These are phyloP conservation scores for Fusarium nelsonii DNA, from an alignment of 2,329 filamentous ascomycete species.

Conservation along the genomic window DNA sequence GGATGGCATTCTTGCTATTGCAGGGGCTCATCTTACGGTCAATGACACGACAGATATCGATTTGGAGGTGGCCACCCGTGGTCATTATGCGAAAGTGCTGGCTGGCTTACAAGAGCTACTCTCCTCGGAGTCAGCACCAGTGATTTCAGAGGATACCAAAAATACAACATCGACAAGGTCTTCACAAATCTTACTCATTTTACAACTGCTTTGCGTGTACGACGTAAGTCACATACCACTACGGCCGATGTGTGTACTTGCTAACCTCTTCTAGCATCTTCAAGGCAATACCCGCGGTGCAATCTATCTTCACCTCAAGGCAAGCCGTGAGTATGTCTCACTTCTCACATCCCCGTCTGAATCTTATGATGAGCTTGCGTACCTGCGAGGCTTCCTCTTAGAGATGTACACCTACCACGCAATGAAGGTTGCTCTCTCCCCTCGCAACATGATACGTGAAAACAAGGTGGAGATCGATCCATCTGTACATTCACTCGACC, in stretches of 20 bases:
- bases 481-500: background rate
- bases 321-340: background rate
- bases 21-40: slow-evolving; percentile 1
- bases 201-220: slow-evolving; percentile 13
- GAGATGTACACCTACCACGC: slow-evolving; percentile 15
- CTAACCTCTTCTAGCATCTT: background rate
- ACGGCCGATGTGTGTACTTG: rapidly evolving
- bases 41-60: background rate
- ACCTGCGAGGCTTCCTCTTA: slow-evolving; percentile 3
- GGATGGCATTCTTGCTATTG: slow-evolving; percentile 21
- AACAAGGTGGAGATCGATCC: background rate
- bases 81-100: slow-evolving; percentile 5
- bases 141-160: background rate
- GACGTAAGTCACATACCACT: background rate
- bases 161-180: background rate
- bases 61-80: slow-evolving; percentile 7
- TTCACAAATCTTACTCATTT: background rate
- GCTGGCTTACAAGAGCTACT: background rate
- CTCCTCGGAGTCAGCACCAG: background rate
- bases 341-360: background rate
- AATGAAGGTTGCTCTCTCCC: slow-evolving; percentile 2
- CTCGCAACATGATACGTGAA: background rate
- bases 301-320: slow-evolving; percentile 7
- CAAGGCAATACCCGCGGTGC: background rate
- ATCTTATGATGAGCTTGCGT: background rate